Evolutionary conservation across 176 grass and related monocot genomes (phyloP), one percentile per base, ranked within the genome.

Genomic region (Aechmea fasciata): DNA sequence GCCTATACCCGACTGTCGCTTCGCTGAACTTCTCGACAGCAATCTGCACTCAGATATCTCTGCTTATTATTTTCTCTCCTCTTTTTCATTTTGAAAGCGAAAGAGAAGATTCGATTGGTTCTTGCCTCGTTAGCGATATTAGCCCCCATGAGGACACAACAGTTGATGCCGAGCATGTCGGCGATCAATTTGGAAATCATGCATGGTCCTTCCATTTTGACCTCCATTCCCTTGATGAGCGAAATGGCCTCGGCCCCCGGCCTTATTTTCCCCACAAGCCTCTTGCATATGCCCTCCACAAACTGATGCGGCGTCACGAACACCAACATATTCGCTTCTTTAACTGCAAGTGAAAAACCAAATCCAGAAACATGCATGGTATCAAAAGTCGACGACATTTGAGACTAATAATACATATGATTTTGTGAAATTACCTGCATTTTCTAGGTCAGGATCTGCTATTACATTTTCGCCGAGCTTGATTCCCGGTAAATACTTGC

Each of bases 61-160:
- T 5, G 33, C 33, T 41, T 41, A 7, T 41, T 41, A 41, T 41
- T 41, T 41, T 41, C 33, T 7, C 5, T 41, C 7, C 33, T 41
- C 47, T 57, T 63, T 57, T 67, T 57, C 1, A 14, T 22, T 71
- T 49, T 26, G 18, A 73, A 65, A 47, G 11, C 1, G 23, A 73
- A 11, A 81, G 9, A 10, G 72, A 72, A 69, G 28, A 47, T 6
- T 33, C 47, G 63, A 57, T 3, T 57, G 9, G 63, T 62, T 23
- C 71, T 96, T 88, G 73, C 89, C 93, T 97, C 93, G 57, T 85
- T 87, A 69, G 89, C 93, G 87, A 97, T 97, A 70, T 92, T 97
- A 71, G 93, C 93, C 66, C 93, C 93, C 93, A 97, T 97, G 71
- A 97, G 88, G 74, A 97, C 93, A 71, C 93, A 92, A 18, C 89